phyloP scores from a whole-genome alignment of 768 basidiomycete species.

The Lactarius trivialis region DNA sequence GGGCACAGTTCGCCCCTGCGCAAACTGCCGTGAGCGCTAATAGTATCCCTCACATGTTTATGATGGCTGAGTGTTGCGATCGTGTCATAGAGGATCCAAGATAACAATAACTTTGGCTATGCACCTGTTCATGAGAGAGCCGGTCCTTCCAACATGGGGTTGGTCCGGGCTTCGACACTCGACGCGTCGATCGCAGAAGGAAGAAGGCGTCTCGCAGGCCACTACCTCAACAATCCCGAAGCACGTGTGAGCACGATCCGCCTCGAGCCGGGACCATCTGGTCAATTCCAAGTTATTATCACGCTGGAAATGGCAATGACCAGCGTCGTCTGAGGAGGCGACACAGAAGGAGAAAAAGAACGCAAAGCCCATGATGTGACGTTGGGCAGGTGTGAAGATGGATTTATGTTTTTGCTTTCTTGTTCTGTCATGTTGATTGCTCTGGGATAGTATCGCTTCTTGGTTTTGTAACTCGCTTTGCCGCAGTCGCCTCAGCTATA shows the following conservation, averaged over 20 bases:
- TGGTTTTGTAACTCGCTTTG: background rate
- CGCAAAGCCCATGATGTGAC: background rate
- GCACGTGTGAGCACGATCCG: background rate
- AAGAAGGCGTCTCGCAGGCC: background rate
- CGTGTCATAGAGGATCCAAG: background rate
- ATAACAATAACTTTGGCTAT: background rate
- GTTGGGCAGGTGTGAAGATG: background rate
- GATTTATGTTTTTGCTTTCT: background rate
- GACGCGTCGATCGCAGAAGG: background rate
- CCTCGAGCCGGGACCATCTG: background rate
- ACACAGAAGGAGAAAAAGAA: background rate
- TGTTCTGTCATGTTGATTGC: background rate
- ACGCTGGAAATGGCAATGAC: background rate
- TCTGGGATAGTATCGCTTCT: too few relatives aligned
- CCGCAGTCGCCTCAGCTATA: too few relatives aligned
- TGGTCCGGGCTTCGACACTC: too few relatives aligned
- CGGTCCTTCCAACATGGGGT: too few relatives aligned
- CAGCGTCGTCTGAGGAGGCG: background rate
- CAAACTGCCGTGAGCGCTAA: background rate
- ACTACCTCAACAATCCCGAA: constrained; percentile 1
- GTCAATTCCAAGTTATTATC: background rate
- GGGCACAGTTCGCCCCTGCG: background rate
- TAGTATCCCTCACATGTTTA: background rate
- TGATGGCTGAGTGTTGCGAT: background rate
- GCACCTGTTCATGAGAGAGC: too few relatives aligned